Evolutionary conservation across 2,329 filamentous ascomycete genomes (phyloP), one percentile per base, ranked within the genome.

Genomic region (Penicillium occitanis): DNA sequence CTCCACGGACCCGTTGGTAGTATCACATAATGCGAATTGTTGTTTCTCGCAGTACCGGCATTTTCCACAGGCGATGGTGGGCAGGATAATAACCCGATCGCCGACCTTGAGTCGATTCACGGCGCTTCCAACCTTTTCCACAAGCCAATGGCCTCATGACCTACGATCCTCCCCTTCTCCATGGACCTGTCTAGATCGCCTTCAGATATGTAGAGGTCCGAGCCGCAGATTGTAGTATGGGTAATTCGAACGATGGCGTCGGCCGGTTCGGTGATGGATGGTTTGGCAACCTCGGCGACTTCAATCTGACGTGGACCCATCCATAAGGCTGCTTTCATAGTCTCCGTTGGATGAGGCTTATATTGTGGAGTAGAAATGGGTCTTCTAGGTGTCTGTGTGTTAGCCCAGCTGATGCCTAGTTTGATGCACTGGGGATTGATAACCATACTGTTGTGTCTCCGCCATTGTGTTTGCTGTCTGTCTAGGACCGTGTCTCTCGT

Each of bases 211-310:
- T 77, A 74, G 3, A 77, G 68, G 60, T 77, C 74, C 0, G 74
- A 74, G 33, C 76, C 73, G 61, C 73, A 75, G 62, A 77, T 77
- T 13, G 71, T 72, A 60, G 70, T 73, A 64, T 77, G 75, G 0
- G 75, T 77, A 50, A 77, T 69, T 57, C 70, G 71, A 8, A 77
- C 71, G 33, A 77, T 76, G 60, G 73, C 75, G 66, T 77, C 75
- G 64, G 69, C 68, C 2, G 71, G 71, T 13, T 73, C 75, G 7
- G 75, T 77, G 64, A 77, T 70, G 57, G 65, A 72, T 3, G 75
- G 75, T 63, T 74, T 77, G 69, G 73, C 77, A 64, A 77, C 68
- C 66, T 74, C 48, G 71, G 72, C 62, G 69, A 77, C 63, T 65
- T 79, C 33, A 25, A 76, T 69, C 1, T 46, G 55, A n/a, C 70